Base-by-base conservation (phyloP, 257 asterid species). In the Petrea volubilis region DNA sequence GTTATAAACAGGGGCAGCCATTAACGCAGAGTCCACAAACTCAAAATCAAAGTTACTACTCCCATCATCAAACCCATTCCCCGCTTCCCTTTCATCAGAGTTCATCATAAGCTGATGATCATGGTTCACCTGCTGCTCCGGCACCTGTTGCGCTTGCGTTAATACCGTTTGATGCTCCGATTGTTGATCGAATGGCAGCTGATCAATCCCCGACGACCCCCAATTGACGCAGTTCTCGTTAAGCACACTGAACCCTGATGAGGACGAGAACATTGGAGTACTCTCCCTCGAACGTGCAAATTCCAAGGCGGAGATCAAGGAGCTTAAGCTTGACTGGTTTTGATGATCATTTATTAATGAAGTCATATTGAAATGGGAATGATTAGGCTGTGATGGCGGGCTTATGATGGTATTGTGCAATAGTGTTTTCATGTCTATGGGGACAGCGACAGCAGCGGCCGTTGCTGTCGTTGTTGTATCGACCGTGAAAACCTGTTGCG, bases 1-100 rank as follows among this genome's bases (percentile, higher is more conserved):
- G 49, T 29, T 78, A 41, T 65, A 84, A 55, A 72, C 49, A 50
- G 76, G 88, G 34, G 85, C 81, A 59, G 85, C 73, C 74, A 80
- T 49, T 7, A 85, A 67, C 68, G 78, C 80, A 60, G 89, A 80
- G 69, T 88, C 85, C 77, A 85, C 61, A 72, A 85, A 91, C 72
- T 80, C 90, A 50, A 86, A 88, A 64, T 83, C 90, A 34, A 82
- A 81, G 73, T 72, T 71, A 18, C 84, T 36, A 31, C 53, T 34
- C 14, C 28, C 60, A 46, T 18, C 67, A 7, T 83, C 85, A 41
- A 82, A 82, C 20, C 78, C 34, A 28, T 33, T 60, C 27, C 49
- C 80, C 49, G 17, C 81, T 28, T 33, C 28, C 7, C 5, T 6
- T 36, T 50, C 51, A 64, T 64, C 71, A 28, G 65, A 21, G 33